Evolutionary conservation across 108 stramenopile genomes (phyloP), one percentile per base, ranked within the genome.

Genomic region (Asterionellopsis glacialis): DNA sequence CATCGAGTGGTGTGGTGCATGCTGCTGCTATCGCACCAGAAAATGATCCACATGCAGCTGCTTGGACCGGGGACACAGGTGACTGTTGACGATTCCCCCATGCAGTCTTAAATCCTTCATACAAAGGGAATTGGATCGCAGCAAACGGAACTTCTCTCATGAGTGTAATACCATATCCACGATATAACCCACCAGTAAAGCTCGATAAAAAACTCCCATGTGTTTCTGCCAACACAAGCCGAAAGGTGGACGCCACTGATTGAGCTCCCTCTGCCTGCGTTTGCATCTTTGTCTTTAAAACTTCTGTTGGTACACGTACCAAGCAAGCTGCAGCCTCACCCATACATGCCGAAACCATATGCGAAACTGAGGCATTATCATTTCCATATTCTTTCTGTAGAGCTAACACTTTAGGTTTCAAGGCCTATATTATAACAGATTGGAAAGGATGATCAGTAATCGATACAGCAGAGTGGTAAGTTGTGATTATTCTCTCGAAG

Each of bases 261-360:
- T 50, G 45, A 6, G 79, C 44, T 11, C 82, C 82, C 33, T 33
- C 33, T 23, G 42, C 69, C 60, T 43, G 53, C 55, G 87, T 61
- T 76, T 99, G 99, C 95, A 97, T 95, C 48, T 90, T 92, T 33
- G 95, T 85, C 77, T 99, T 99, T 56, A 99, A 70, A 1, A 98
- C 95, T 68, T 99, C 99, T 11, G 96, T 96, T 9, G 99, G 99
- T 12, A 97, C 98, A 0, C 99, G 89, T 0, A 99, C 94, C 42
- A 98, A 68, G 70, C 97, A 97, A 12, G 97, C 97, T 38, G 85
- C 83, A 6, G 91, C 63, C 63, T 99, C 99, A 11, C 95, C 99
- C 14, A 86, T 65, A 1, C 79, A 79, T 6, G 99, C 99, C 4
- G 97, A 83, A 0, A 73, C 51, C 85, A 95, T 93, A 72, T 99